These are phyloP conservation scores for Bothia castanella DNA, from an alignment of 1,284 basidiomycete genomes.

Conservation along the genomic window DNA sequence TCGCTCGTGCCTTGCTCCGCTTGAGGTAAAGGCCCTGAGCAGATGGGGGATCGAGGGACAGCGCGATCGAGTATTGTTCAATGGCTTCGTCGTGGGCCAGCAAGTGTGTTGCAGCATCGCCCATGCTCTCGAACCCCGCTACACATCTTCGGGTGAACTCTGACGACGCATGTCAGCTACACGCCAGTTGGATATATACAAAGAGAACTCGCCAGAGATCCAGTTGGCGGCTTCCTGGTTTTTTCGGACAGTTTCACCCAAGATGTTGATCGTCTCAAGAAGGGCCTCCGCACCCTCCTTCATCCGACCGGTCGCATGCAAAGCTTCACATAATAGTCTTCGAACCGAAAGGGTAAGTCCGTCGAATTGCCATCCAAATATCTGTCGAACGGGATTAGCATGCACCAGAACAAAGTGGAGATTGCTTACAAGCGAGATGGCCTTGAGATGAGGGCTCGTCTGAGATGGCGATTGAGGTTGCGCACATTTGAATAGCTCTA, in stretches of 20 bases:
- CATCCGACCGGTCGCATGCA: background rate
- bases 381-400: background rate
- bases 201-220: background rate
- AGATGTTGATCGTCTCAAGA: background rate
- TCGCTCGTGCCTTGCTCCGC: no score
- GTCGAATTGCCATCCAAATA: slow-evolving; percentile 2
- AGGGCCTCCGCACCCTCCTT: slow-evolving; percentile 4
- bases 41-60: slow-evolving; percentile 6
- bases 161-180: background rate
- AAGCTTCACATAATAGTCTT: slow-evolving; percentile 2
- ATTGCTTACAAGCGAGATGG: slow-evolving; percentile 5
- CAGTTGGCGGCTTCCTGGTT: background rate
- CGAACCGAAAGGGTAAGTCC: slow-evolving; percentile 1
- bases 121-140: no score
- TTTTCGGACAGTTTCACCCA: background rate
- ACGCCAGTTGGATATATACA: background rate
- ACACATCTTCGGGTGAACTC: slow-evolving; percentile 5
- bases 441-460: background rate
- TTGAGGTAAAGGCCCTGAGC: background rate
- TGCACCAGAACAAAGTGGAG: background rate
- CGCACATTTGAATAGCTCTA: slow-evolving; percentile 1
- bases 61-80: slow-evolving; percentile 9
- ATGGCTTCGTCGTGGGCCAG: slow-evolving; percentile 8
- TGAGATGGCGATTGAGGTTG: background rate
- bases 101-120: slow-evolving; percentile 1